These are phyloP conservation scores for Mycena galopus DNA, from an alignment of 768 basidiomycete species.

Conservation along the genomic window DNA sequence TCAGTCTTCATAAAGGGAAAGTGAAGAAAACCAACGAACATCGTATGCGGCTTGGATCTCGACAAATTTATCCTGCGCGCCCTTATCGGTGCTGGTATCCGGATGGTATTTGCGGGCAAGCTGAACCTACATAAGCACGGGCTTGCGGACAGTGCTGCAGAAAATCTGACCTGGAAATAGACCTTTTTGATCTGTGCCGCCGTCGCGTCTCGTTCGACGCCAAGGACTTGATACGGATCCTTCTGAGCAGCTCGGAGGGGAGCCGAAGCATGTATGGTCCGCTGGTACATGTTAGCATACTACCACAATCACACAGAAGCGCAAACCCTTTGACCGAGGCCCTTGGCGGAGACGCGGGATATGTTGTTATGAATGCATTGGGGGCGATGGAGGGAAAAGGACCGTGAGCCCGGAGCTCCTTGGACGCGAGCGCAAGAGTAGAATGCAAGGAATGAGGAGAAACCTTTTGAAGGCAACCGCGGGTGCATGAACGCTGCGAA, in stretches of 20 bases:
- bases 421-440: slow-evolving; percentile 66
- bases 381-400: slow-evolving; percentile 55
- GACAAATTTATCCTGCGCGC: slow-evolving; percentile 91
- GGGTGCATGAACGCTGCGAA: slow-evolving; percentile 57
- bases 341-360: slow-evolving; percentile 41
- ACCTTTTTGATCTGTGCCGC: slow-evolving; percentile 95
- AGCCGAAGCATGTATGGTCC: slow-evolving; percentile 79
- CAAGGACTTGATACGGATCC: slow-evolving; percentile 93
- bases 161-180: slow-evolving; percentile 87
- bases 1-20: slow-evolving; percentile 12
- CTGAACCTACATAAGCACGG: slow-evolving; percentile 57
- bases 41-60: slow-evolving; percentile 99
- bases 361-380: slow-evolving; percentile 50
- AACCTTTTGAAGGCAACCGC: slow-evolving; percentile 61
- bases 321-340: slow-evolving; percentile 57
- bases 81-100: slow-evolving; percentile 94
- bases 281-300: slow-evolving; percentile 58
- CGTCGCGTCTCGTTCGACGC: slow-evolving; percentile 86
- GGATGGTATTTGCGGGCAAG: slow-evolving; percentile 99
- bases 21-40: slow-evolving; percentile 55
- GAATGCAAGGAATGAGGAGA: slow-evolving; percentile 69
- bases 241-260: slow-evolving; percentile 66
- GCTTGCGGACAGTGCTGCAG: slow-evolving; percentile 1
- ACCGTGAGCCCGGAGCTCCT: slow-evolving; percentile 45
- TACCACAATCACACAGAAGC: slow-evolving; percentile 10